These are phyloP conservation scores for Salix arbutifolia DNA, from an alignment of 345 rosid genomes.

Conservation along the genomic window DNA sequence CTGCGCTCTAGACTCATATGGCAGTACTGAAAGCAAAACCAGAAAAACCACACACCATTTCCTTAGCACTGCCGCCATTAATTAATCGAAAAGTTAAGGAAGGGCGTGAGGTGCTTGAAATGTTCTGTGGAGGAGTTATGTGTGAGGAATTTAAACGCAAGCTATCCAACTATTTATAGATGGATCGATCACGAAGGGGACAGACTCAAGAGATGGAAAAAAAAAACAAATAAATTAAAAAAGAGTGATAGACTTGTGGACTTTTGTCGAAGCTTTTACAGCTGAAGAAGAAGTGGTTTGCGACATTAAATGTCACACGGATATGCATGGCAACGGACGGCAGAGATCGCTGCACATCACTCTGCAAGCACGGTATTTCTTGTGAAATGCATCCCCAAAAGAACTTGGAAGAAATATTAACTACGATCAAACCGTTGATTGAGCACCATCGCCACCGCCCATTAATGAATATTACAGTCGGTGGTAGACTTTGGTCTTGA, in stretches of 20 bases:
- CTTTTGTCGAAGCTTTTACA: conserved; percentile 7
- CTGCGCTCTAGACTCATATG: conserved; percentile 32
- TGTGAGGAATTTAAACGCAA: conserved; percentile 19
- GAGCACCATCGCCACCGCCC: background rate
- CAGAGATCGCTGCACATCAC: background rate
- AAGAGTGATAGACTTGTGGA: background rate
- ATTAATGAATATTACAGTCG: background rate
- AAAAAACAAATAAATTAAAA: no score
- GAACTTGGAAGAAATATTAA: background rate
- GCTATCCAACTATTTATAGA: conserved; percentile 22
- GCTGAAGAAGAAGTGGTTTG: conserved; percentile 22
- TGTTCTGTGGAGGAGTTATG: background rate
- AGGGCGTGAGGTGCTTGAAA: background rate
- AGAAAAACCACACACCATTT: background rate
- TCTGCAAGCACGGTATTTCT: background rate
- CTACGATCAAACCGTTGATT: no score
- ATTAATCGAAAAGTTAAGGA: background rate
- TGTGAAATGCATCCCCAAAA: background rate
- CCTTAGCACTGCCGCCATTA: conserved; percentile 2
- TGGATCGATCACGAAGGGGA: background rate
- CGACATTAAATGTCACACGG: conserved; percentile 35
- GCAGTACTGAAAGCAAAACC: background rate
- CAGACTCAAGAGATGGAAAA: background rate
- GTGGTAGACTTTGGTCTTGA: background rate
- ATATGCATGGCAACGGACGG: background rate